Evolutionary conservation across 2,329 filamentous ascomycete genomes (phyloP).

Genomic region (Botryotinia globosa): DNA sequence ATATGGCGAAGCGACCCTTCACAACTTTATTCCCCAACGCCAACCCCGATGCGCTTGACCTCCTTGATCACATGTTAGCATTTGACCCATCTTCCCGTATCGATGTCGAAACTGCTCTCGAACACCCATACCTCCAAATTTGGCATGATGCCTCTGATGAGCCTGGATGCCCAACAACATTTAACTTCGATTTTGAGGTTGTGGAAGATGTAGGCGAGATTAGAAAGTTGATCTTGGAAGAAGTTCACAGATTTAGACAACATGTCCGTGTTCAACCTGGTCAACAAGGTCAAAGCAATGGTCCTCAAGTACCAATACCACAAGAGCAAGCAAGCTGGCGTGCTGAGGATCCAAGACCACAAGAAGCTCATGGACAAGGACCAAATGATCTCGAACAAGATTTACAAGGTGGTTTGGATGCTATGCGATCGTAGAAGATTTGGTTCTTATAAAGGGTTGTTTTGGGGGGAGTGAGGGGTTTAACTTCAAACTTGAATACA

Average conservation of each 20-base stretch:
- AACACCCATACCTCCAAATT: constrained; percentile 94
- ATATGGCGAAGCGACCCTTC: constrained; percentile 92
- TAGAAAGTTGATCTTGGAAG: constrained; percentile 96
- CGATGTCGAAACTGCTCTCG: constrained; percentile 88
- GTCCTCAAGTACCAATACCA: constrained; percentile 38
- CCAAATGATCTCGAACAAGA: constrained; percentile 39
- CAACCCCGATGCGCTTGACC: constrained; percentile 91
- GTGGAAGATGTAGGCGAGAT: constrained; percentile 92
- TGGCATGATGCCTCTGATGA: constrained; percentile 97
- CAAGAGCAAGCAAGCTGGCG: constrained; percentile 36
- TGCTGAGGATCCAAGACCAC: constrained; percentile 39
- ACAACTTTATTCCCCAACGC: constrained; percentile 84
- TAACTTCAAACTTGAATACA: neutral
- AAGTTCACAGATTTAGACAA: constrained; percentile 81
- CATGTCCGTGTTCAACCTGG: constrained; percentile 39
- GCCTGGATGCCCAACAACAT: constrained; percentile 86
- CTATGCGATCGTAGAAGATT: constrained; percentile 31
- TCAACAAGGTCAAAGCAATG: constrained; percentile 33
- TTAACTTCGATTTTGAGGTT: constrained; percentile 99
- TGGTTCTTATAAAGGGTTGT: neutral
- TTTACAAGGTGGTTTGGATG: constrained; percentile 39
- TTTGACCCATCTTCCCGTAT: constrained; percentile 95
- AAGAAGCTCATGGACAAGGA: constrained; percentile 38
- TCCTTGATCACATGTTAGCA: constrained; percentile 94
- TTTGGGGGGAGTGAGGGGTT: neutral